Conservation (phyloP, 257 asterid genomes). For the Voacanga thouarsii region DNA sequence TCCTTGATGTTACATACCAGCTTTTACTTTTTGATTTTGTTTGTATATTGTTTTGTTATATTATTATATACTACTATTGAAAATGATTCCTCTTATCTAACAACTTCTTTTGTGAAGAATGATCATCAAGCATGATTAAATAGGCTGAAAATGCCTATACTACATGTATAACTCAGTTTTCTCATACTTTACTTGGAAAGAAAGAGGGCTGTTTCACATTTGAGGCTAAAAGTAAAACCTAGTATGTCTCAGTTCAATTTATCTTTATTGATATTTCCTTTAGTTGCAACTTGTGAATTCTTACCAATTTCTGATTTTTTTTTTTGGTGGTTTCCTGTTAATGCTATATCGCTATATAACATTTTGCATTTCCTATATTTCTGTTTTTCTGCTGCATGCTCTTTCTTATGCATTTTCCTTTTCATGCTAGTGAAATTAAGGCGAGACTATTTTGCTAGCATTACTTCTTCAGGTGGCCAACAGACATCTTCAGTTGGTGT, state of each 20-base stretch:
- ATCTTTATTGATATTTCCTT: background rate
- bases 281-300: background rate
- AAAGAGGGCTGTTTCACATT: background rate
- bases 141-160: background rate
- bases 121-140: background rate
- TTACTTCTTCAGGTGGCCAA: constrained; percentile 53
- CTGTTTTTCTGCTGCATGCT: constrained; percentile 19
- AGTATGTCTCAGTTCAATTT: background rate
- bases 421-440: constrained; percentile 37
- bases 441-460: constrained; percentile 57
- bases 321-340: background rate
- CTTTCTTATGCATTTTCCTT: constrained; percentile 18
- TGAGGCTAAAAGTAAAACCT: background rate
- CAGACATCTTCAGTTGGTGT: constrained; percentile 82
- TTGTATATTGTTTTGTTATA: background rate
- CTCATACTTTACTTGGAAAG: background rate
- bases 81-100: background rate
- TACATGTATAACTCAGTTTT: background rate
- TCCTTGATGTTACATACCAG: background rate
- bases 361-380: background rate
- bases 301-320: background rate
- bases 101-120: background rate
- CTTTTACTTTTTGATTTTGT: background rate
- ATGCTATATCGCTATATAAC: background rate
- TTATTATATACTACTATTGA: background rate